Percentiles rank a stretch among this genome's conserved stretches.
phyloP scores from a whole-genome alignment of 164 flowering plant species.

The Taxillus chinensis region DNA sequence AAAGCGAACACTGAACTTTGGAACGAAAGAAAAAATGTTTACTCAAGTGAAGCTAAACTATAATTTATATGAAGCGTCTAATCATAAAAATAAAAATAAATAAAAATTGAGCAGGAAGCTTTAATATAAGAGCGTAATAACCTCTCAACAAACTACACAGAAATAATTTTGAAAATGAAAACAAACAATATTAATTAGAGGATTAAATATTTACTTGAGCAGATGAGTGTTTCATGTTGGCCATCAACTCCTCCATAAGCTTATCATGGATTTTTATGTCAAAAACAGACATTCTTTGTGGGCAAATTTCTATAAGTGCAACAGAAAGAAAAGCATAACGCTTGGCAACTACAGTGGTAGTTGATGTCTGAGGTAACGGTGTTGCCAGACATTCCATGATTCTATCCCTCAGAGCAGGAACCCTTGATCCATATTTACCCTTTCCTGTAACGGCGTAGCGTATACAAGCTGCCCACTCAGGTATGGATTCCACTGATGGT shows the following conservation, averaged over 20 bases:
- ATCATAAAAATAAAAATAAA: too few relatives aligned
- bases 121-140: too few relatives aligned
- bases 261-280: conserved; percentile 57
- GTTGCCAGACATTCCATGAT: conserved; percentile 63
- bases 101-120: too few relatives aligned
- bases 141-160: too few relatives aligned
- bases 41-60: too few relatives aligned
- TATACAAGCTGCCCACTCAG: conserved; percentile 97
- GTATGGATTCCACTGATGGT: conserved; percentile 83
- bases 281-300: conserved; percentile 56
- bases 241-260: conserved; percentile 66
- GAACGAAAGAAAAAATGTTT: too few relatives aligned
- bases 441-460: conserved; percentile 97
- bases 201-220: conserved; percentile 62
- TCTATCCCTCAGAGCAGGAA: conserved; percentile 68
- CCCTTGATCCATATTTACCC: conserved; percentile 72
- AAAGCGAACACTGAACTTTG: too few relatives aligned
- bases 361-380: conserved; percentile 67
- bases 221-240: conserved; percentile 82
- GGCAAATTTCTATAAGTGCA: conserved; percentile 71
- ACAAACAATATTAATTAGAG: too few relatives aligned
- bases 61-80: too few relatives aligned
- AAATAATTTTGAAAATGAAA: too few relatives aligned
- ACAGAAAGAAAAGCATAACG: conserved; percentile 85
- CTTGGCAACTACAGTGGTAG: conserved; percentile 73